phyloP scores from a whole-genome alignment of 129 eudicot species.

The Kitagawia praeruptora region DNA sequence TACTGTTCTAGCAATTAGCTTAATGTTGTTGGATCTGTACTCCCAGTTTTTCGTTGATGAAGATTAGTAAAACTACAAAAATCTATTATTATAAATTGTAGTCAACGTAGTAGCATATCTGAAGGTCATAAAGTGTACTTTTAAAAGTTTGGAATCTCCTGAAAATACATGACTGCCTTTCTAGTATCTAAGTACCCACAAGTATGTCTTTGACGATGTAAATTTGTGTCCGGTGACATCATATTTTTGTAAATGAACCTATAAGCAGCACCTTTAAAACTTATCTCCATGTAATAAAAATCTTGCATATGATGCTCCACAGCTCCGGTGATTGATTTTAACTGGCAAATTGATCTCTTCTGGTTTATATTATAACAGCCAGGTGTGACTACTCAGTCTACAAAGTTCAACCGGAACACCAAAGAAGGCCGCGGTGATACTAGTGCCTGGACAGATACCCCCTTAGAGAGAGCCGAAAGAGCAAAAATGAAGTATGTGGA shows the following conservation, averaged over 20 bases:
- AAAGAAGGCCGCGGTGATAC: constrained; percentile 99
- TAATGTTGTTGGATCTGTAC: not conserved
- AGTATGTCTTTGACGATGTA: not conserved
- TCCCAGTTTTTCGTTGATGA: not conserved
- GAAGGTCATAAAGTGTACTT: not conserved
- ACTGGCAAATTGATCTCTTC: not conserved
- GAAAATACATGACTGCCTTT: not conserved
- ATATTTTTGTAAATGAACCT: not conserved
- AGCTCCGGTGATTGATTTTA: not conserved
- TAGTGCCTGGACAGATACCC: constrained; percentile 95
- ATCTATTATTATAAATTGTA: not conserved
- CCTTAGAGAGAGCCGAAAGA: constrained; percentile 83
- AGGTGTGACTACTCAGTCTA: constrained; percentile 70
- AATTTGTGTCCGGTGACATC: not conserved
- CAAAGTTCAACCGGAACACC: constrained; percentile 55
- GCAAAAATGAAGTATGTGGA: constrained; percentile 79
- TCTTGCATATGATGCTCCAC: not conserved
- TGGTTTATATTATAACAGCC: constrained; percentile 33
- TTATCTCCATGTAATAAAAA: not conserved
- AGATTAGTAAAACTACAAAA: not conserved
- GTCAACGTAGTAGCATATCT: not conserved
- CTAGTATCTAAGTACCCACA: not conserved
- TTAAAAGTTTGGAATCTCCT: not conserved
- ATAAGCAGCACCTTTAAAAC: not conserved
- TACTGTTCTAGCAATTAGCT: not conserved